Evolutionary conservation across 352 stramenopile genomes (phyloP), one percentile per base, ranked within the genome.

Genomic region (Blastocystis sp.): DNA sequence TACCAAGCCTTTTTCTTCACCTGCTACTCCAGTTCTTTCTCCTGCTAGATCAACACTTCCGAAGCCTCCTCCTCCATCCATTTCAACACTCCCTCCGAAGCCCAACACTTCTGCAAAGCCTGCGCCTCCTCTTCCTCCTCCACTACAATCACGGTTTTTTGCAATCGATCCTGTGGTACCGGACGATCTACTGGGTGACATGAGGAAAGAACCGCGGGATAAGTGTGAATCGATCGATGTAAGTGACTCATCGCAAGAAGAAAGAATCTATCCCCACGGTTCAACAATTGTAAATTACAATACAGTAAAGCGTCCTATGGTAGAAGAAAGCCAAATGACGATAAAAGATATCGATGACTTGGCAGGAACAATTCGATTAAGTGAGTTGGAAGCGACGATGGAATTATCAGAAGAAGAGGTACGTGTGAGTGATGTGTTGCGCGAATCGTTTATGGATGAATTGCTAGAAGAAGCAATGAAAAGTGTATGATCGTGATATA

Each of bases 391-490:
- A 20, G 70, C 41, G 2, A 39, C 43, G 11, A 34, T 81, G 70
- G 53, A 59, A n/a, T 59, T 59, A n/a, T 13, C 13, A n/a, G 50
- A 59, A n/a, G 50, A 64, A 39, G 53, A 85, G 26, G 54, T 85
- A 26, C 73, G 73, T 34, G 50, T 43, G 73, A 69, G 73, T 43
- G 73, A 85, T 45, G 45, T 85, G 26, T 68, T 50, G 4, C 73
- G 73, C 0, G 24, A 13, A 26, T 85, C 73, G 18, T 65, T 68
- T 26, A 47, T 85, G 37, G 53, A 85, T 13, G 73, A 50, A 13
- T 45, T 85, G 73, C 55, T 68, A 18, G 20, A 68, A 16, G 73
- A 85, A 30, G 55, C 63, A 37, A 85, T 85, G 73, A 43, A 64
- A 50, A 43, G 7, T 37, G 9, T 75, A 37, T 2, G 0, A 47